A percentile compares a stretch with the other conserved stretches of the same genome.
Conservation (phyloP, 768 basidiomycete species). For the Phylloporus sp. region DNA sequence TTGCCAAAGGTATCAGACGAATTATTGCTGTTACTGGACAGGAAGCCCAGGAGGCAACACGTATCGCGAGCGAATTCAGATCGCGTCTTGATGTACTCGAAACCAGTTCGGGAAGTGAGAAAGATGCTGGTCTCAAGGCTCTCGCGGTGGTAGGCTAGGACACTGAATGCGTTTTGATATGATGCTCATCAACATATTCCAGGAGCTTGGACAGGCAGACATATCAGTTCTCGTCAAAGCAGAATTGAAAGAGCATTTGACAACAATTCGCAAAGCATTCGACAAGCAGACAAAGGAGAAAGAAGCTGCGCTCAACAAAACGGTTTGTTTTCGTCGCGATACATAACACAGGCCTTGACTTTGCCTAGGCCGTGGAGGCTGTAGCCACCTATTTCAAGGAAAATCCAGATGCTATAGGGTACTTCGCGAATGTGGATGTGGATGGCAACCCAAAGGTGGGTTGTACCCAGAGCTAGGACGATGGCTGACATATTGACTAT, state of each 20-base stretch:
- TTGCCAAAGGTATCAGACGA: conserved; percentile 96
- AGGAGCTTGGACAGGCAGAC: conserved; percentile 89
- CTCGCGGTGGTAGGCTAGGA: conserved; percentile 59
- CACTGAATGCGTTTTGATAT: not conserved
- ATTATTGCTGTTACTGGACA: conserved; percentile 93
- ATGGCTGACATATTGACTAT: not conserved
- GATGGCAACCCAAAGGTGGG: conserved; percentile 83
- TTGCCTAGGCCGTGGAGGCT: conserved; percentile 60
- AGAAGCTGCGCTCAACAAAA: conserved; percentile 72
- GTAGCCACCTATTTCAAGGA: conserved; percentile 74
- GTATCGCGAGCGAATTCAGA: conserved; percentile 60
- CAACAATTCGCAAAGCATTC: conserved; percentile 71
- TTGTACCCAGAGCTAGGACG: not conserved
- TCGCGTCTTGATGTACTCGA: conserved; percentile 62
- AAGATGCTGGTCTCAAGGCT: conserved; percentile 84
- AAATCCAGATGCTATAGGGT: conserved; percentile 65
- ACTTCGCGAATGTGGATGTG: conserved; percentile 67
- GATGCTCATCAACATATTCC: conserved; percentile 1
- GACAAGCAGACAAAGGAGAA: conserved; percentile 83
- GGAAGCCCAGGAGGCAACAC: conserved; percentile 81
- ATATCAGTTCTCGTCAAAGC: conserved; percentile 85
- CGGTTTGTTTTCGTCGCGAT: conserved; percentile 41
- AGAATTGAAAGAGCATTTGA: conserved; percentile 71
- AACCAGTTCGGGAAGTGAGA: conserved; percentile 63
- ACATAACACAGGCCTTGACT: not conserved